A percentile compares a stretch with the other conserved stretches of the same genome.
These are phyloP conservation scores for Arthrobotrys sphaeroides DNA, from an alignment of 2,329 filamentous ascomycete genomes.

Conservation along the genomic window DNA sequence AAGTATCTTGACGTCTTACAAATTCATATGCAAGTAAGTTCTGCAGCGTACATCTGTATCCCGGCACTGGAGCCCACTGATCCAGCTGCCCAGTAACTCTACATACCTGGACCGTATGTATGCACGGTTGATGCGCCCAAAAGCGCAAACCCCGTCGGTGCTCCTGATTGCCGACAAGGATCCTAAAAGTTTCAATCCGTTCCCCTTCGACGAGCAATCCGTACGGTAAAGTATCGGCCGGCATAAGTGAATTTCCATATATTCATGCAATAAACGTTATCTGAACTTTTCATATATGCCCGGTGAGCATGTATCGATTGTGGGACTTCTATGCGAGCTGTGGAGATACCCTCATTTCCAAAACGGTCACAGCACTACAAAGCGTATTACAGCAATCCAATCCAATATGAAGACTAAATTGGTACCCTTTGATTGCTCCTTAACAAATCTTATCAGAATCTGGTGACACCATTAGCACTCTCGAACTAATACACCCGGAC, in stretches of 20 bases:
- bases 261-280: constrained; percentile 10
- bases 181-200: background rate
- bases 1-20: constrained; percentile 28
- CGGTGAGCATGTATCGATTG: constrained; percentile 6
- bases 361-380: background rate
- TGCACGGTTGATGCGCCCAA: background rate
- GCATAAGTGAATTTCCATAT: background rate
- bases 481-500: constrained; percentile 3
- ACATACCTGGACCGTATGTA: constrained; percentile 9
- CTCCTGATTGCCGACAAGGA: constrained; percentile 37
- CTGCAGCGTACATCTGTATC: constrained; percentile 23
- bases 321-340: constrained; percentile 47
- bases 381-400: background rate
- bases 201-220: constrained; percentile 9
- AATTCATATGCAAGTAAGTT: constrained; percentile 51
- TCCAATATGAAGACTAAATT: constrained; percentile 7
- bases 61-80: constrained; percentile 3
- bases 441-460: constrained; percentile 42
- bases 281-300: background rate
- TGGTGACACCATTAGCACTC: constrained; percentile 26
- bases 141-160: constrained; percentile 22
- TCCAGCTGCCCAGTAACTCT: constrained; percentile 10
- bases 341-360: constrained; percentile 22
- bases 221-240: background rate
- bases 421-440: constrained; percentile 9